These are phyloP conservation scores for Limnanthes douglasii DNA, from an alignment of 345 rosid genomes.

Conservation along the genomic window DNA sequence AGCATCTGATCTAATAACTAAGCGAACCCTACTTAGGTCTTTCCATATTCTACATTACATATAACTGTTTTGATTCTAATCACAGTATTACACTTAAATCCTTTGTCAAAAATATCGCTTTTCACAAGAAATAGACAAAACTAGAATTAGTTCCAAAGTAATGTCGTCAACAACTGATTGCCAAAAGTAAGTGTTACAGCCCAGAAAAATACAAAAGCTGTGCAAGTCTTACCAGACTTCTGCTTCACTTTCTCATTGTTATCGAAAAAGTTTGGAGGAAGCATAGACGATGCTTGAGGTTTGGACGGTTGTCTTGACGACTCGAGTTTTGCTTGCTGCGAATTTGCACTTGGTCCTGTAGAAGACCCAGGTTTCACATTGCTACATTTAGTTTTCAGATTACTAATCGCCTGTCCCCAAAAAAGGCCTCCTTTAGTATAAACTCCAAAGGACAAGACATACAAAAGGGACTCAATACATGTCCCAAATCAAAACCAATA, in stretches of 20 bases:
- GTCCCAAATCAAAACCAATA: neutral
- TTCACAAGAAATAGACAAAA: too few relatives aligned
- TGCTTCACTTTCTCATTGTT: constrained; percentile 13
- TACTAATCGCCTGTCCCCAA: constrained; percentile 38
- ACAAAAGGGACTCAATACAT: neutral
- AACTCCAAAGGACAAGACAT: neutral
- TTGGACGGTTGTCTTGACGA: constrained; percentile 13
- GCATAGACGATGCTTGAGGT: constrained; percentile 26
- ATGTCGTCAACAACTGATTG: too few relatives aligned
- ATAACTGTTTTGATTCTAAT: too few relatives aligned
- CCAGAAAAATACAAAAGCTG: constrained; percentile 1
- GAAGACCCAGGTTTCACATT: constrained; percentile 9
- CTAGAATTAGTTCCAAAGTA: too few relatives aligned
- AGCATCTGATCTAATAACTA: too few relatives aligned
- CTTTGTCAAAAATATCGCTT: too few relatives aligned
- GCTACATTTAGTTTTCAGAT: constrained; percentile 33
- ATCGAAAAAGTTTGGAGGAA: constrained; percentile 52
- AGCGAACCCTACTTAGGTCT: too few relatives aligned
- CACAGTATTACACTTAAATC: too few relatives aligned
- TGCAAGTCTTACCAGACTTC: constrained; percentile 22
- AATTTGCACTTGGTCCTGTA: constrained; percentile 6
- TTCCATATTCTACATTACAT: too few relatives aligned
- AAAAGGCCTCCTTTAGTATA: constrained; percentile 3
- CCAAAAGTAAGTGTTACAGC: too few relatives aligned
- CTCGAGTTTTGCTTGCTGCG: constrained; percentile 12